Base-by-base conservation (phyloP, 305 asterid genomes). In the Rubia tinctorum region DNA sequence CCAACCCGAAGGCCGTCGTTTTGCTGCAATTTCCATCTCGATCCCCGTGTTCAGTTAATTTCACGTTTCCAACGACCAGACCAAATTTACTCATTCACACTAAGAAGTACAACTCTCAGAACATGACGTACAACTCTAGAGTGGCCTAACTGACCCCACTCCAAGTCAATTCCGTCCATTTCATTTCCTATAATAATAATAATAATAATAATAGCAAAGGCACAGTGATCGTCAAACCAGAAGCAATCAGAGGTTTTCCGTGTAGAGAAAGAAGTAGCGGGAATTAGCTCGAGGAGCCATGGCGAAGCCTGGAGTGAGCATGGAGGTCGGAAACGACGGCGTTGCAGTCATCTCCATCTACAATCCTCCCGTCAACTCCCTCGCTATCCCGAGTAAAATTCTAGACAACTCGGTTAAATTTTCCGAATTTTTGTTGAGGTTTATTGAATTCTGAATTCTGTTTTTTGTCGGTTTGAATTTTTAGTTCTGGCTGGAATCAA, bases 361-460 rank as follows among this genome's bases (percentile, higher is more conserved):
- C 11, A 92, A 90, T 66, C 99, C 99, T 62, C 97, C 99, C 0
- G 99, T 92, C 71, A 92, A 95, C 75, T 92, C 97, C 78, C 91
- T 95, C 64, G 88, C 98, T 7, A 78, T 84, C 49, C 73, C 89
- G 23, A 84, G 97, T 95, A 82, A 80, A 6, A 22, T 11, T 8
- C 70, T 10, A 42, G 8, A 39, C 30, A 18, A 18, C 14, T 30
- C 53, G 55, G 34, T 66, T 20, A 7, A 42, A 0, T 66, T 40
- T 18, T 66, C n/a, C n/a, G 55, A 17, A 3, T 66, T 42, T 66
- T 1, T 37, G 25, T 40, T 39, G 69, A 47, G 53, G 23, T 42
- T n/a, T n/a, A 65, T n/a, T 55, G 20, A 9, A 0, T 64, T 11
- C 27, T 40, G 13, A 20, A 66, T n/a, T 2, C 12, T 15, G 67